Conservation (phyloP, 495 filamentous ascomycete species). For the Aspergillus cavernicola region DNA sequence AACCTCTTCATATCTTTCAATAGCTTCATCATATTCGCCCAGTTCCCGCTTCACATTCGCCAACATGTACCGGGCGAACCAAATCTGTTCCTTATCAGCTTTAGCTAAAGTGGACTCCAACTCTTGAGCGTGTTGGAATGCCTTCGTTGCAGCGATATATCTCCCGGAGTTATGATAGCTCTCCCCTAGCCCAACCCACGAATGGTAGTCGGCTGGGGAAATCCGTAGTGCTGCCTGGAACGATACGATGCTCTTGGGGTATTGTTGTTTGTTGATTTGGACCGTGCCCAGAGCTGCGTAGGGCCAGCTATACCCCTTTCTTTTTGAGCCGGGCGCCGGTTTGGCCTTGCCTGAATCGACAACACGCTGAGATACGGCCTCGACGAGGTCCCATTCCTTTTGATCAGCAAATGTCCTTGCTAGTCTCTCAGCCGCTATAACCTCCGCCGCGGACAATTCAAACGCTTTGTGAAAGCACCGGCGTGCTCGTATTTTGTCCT, state of each 20-base stretch:
- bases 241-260: slow-evolving; percentile 76
- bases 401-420: slow-evolving; percentile 81
- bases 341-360: slow-evolving; percentile 88
- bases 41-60: slow-evolving; percentile 91
- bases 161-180: slow-evolving; percentile 92
- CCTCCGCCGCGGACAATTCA: slow-evolving; percentile 83
- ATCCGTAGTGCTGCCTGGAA: slow-evolving; percentile 89
- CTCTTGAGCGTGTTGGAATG: slow-evolving; percentile 74
- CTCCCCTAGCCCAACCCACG: slow-evolving; percentile 93
- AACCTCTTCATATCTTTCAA: slow-evolving; percentile 69
- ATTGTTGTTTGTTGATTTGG: slow-evolving; percentile 92
- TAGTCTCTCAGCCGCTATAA: slow-evolving; percentile 82
- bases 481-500: slow-evolving; percentile 76
- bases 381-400: slow-evolving; percentile 93
- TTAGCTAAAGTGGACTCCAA: slow-evolving; percentile 48
- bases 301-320: slow-evolving; percentile 90
- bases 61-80: slow-evolving; percentile 97
- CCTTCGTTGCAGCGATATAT: slow-evolving; percentile 88
- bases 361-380: slow-evolving; percentile 84
- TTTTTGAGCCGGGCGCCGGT: slow-evolving; percentile 85
- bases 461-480: slow-evolving; percentile 97
- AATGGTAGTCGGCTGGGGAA: slow-evolving; percentile 81
- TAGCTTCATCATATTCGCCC: slow-evolving; percentile 80
- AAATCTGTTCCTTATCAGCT: slow-evolving; percentile 58
- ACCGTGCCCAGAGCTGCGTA: slow-evolving; percentile 95